Base-by-base conservation (phyloP, 352 stramenopile species). In the Globisporangium okanoganense region DNA sequence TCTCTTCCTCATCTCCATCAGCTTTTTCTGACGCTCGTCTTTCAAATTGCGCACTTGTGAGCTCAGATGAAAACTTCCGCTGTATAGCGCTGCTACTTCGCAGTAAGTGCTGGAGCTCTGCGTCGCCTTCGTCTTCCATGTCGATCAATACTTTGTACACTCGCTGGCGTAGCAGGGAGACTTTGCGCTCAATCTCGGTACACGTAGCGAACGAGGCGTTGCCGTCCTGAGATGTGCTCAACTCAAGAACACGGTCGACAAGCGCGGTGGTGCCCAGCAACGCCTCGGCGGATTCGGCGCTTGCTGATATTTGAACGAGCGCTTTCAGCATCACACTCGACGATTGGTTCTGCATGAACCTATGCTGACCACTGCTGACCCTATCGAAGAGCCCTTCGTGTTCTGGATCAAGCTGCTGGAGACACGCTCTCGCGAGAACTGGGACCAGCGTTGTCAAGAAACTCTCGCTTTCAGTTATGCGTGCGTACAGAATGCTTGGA, bases 91-190 rank as follows among this genome's bases (percentile, higher is more conserved):
- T 18, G 13, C 6, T 9, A 1, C 4, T 13, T 29, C 22, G n/a
- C 5, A 56, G 22, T 6, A 58, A 12, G 10, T 48, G 47, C 20
- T 44, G n/a, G 20, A 85, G 31, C 31, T 83, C 72, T 6, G 41
- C 22, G 10, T 72, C 51, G 3, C 53, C 70, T 47, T 73, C 72
- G 7, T 80, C 66, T 12, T 61, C 63, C 33, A 79, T 54, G 12
- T 73, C 69, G 9, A 82, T 40, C 25, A 83, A 48, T 18, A 79
- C 64, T 22, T 65, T 40, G 36, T 85, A 82, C 0, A 89, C 22
- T 40, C 85, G 75, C 24, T 82, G 68, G 6, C 76, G 76, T 16
- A 90, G 47, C 33, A 68, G 24, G 55, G 50, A 66, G n/a, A 79
- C 56, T 43, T 76, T 71, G 8, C 65, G 70, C 33, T 91, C 80